Evolutionary conservation across 2,329 filamentous ascomycete genomes (phyloP), one percentile per base, ranked within the genome.

Genomic region (Coccinonectria pachysandricola): DNA sequence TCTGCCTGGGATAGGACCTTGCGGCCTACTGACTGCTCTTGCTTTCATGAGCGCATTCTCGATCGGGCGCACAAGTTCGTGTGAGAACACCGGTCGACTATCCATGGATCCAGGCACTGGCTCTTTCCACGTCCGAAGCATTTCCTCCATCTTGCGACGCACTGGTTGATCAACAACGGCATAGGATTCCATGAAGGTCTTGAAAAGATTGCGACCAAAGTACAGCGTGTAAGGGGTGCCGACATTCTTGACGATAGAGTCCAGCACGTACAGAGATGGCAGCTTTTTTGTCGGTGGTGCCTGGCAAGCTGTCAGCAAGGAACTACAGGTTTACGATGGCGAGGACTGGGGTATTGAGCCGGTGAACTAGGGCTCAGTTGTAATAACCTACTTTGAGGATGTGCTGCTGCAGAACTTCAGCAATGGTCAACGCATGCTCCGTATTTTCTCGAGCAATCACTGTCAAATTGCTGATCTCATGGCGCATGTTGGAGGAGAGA

Each of bases 181-280:
- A 52, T 96, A 98, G 19, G 91, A 83, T 46, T 92, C 84, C 86
- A 96, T 95, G 52, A 94, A 98, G 4, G 85, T 96, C 43, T 79
- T 74, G 57, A 88, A 96, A 19, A 98, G 72, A 48, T 88, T 88
- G 20, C 84, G 79, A 27, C 87, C 85, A 39, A 98, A 81, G 54
- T 94, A 96, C 8, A 96, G 68, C 0, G 88, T 96, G 57, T 98
- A 98, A 6, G 91, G 91, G 1, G 88, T 95, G 35, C 91, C 91
- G 36, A 98, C 86, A 63, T 98, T 96, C 59, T 98, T 98, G 51
- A 93, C 87, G 35, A 98, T 88, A 10, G 88, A 96, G 59, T 98
- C 91, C 49, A 98, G 78, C 40, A 98, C 84, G 59, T 96, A 98
- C 15, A 98, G 69, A n/a, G 91, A 85, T 11, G 91, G 87, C 3